Base-by-base conservation (phyloP, 1,139 yeast species). In the Diutina pseudorugosa region DNA sequence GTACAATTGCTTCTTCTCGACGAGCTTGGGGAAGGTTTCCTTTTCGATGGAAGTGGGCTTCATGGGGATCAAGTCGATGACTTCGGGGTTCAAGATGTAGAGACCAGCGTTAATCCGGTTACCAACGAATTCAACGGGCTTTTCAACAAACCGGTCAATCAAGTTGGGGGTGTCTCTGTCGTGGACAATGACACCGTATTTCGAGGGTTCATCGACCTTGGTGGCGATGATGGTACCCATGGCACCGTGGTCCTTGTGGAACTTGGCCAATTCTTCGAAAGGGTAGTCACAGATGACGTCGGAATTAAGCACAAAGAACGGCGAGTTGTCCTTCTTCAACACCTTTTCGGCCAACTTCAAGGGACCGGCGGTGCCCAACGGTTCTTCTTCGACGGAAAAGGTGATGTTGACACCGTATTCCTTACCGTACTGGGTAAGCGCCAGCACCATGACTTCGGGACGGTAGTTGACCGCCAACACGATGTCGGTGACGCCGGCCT, bases 261-360 rank as follows among this genome's bases (percentile, higher is more conserved):
- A 93, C 54, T 76, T 84, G 59, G 90, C 93, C 68, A 94, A 81
- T 69, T 93, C 97, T 63, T 78, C 73, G 77, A 94, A 93, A 64
- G 98, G 98, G 75, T 93, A 94, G 69, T 94, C 98, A 72, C 99
- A 94, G 70, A 93, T 93, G 61, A 94, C 96, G 70, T 94, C 99
- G 50, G 98, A 90, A 83, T 94, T 94, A 67, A 94, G 81, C 57
- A 94, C 99, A 64, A 94, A 94, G 77, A 94, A 90, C 60, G 99
- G 99, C 56, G 95, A 76, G 70, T 88, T 82, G 72, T 94, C 98
- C 79, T 93, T 94, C 73, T 82, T 86, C 71, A 93, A 81, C 56
- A 93, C 85, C 61, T 86, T 80, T 76, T 91, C 98, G 60, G 99
- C 98, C 66, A 93, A 85, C 75, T 91, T 93, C 69, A 93, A 80